phyloP scores from a whole-genome alignment of 2,329 filamentous ascomycete genomes.

The Amphichorda felina region DNA sequence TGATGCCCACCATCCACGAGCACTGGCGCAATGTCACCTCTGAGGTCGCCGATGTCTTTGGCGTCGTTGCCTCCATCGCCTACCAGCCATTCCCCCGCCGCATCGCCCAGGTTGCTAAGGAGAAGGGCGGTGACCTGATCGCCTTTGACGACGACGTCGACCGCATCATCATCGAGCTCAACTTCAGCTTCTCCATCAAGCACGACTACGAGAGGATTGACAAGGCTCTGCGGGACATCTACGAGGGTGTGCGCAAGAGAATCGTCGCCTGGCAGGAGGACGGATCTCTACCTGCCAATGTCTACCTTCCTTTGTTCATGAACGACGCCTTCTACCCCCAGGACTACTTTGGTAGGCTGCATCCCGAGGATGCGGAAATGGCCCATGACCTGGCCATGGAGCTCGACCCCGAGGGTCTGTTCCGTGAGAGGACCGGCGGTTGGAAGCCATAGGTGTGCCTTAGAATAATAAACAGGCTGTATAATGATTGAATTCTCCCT shows the following conservation, averaged over 20 bases:
- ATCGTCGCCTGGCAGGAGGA: constrained; percentile 14
- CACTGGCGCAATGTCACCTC: constrained; percentile 14
- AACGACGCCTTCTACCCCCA: constrained; percentile 28
- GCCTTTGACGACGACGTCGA: constrained; percentile 24
- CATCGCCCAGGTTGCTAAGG: constrained; percentile 16
- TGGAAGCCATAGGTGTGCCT: constrained; percentile 18
- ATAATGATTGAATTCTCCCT: neutral
- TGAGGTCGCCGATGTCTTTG: neutral
- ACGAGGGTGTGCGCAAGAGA: constrained; percentile 3
- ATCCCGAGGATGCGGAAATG: constrained; percentile 18
- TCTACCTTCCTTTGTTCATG: constrained; percentile 27
- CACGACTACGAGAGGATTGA: constrained; percentile 12
- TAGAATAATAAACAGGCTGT: neutral
- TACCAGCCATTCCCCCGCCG: constrained; percentile 25
- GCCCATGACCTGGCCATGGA: constrained; percentile 18
- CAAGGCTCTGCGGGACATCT: constrained; percentile 1
- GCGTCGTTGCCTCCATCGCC: constrained; percentile 17
- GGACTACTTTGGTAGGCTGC: constrained; percentile 28
- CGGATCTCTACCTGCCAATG: constrained; percentile 18
- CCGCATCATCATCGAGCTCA: constrained; percentile 28
- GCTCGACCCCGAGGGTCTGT: constrained; percentile 25
- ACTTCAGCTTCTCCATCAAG: constrained; percentile 22
- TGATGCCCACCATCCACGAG: constrained; percentile 8
- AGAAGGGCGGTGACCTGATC: constrained; percentile 23
- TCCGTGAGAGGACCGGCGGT: constrained; percentile 23